Evolutionary conservation across 2,329 filamentous ascomycete genomes (phyloP).

Genomic region (Aspergillus awamori): DNA sequence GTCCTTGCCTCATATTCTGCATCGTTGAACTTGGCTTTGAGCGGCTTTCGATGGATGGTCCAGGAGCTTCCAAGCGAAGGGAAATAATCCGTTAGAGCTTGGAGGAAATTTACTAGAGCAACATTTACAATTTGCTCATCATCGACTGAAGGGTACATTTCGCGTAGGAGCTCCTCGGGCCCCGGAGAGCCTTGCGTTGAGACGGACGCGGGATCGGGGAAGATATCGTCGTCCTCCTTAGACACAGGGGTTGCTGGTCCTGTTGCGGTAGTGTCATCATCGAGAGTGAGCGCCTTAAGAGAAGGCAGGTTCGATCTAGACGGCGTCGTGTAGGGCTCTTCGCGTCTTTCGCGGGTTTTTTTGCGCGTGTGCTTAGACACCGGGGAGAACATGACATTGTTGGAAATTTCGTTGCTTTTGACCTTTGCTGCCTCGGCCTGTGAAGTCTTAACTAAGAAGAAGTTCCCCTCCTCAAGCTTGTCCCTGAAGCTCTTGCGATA

Average conservation of each 20-base stretch:
- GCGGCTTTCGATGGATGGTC: background rate
- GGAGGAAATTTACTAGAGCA: background rate
- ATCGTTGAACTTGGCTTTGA: background rate
- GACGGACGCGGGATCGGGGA: accelerated
- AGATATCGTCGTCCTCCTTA: background rate
- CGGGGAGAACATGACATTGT: background rate
- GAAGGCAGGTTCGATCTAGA: background rate
- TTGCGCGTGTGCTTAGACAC: background rate
- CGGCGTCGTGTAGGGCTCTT: background rate
- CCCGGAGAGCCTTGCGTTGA: background rate
- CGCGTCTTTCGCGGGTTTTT: background rate
- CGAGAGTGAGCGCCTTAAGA: accelerated
- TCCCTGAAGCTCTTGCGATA: too few relatives aligned
- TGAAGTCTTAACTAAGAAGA: background rate
- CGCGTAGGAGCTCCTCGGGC: background rate
- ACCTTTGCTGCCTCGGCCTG: background rate
- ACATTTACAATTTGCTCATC: background rate
- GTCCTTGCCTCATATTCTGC: background rate
- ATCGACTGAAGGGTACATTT: background rate
- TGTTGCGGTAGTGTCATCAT: background rate
- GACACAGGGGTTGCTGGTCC: background rate
- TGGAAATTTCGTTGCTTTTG: background rate
- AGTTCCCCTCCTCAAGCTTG: background rate
- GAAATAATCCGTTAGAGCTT: background rate
- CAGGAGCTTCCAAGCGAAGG: background rate